A percentile compares a stretch with the other conserved stretches of the same genome.
phyloP scores from a whole-genome alignment of 2,329 filamentous ascomycete genomes.

The Beauveria varroae region DNA sequence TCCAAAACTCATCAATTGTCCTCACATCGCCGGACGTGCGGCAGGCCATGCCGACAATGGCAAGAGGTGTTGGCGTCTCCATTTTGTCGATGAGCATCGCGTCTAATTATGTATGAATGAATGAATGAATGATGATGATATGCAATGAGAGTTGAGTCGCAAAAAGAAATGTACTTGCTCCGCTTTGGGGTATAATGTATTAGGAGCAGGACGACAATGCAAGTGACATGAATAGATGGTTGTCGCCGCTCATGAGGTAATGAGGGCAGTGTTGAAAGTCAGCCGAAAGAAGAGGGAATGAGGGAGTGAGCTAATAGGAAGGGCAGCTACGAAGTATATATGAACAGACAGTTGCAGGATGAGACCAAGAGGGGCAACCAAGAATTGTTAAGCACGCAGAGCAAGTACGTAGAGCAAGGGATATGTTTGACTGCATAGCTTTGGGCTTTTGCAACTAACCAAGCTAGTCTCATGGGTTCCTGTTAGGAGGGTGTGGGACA shows the following conservation, averaged over 20 bases:
- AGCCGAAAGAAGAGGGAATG: neutral
- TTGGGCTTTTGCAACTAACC: neutral
- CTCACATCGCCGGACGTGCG: slow-evolving; percentile 37
- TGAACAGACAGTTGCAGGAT: neutral
- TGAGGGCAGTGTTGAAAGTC: neutral
- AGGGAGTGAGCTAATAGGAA: neutral
- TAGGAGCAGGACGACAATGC: neutral
- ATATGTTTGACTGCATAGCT: neutral
- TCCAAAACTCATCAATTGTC: slow-evolving; percentile 37
- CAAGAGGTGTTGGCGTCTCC: slow-evolving; percentile 26
- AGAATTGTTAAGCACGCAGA: neutral
- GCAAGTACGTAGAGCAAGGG: neutral
- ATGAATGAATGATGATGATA: neutral
- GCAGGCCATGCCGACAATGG: slow-evolving; percentile 41
- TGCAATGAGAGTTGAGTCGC: neutral
- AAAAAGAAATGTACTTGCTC: slow-evolving; percentile 3
- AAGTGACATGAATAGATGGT: neutral
- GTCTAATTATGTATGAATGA: neutral
- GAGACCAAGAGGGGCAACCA: neutral
- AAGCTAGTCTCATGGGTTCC: neutral
- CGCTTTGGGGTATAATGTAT: slow-evolving; percentile 6
- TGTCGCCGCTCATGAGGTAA: neutral
- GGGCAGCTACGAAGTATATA: slow-evolving; percentile 3
- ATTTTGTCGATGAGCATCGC: neutral
- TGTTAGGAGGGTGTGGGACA: neutral